Base-by-base conservation (phyloP, 148 eudicot genomes). In the Beta vulgaris region DNA sequence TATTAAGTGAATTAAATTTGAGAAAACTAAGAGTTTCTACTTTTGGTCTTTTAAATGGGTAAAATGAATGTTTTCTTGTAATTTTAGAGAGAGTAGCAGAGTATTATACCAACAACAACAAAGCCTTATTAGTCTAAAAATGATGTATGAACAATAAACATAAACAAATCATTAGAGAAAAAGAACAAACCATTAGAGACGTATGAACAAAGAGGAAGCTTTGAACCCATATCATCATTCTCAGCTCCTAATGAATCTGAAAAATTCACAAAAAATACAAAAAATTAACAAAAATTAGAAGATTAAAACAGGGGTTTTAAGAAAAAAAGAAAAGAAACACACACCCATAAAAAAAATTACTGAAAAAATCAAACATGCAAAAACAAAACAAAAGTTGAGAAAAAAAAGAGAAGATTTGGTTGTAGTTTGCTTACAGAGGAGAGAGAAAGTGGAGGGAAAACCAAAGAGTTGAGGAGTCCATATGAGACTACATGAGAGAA, bases 131-230 rank as follows among this genome's bases (percentile, higher is more conserved):
- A n/a, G n/a, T n/a, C n/a, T n/a, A n/a, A n/a, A n/a, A n/a, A n/a
- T n/a, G n/a, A n/a, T n/a, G n/a, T n/a, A n/a, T 43, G 10, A 11
- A 37, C 69, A 69, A 16, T 42, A 18, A 3, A 21, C 0, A 15
- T 42, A 5, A 31, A n/a, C 1, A 7, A 26, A n/a, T n/a, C n/a
- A 54, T 6, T 13, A 23, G 21, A 35, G 5, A 61, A 48, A n/a
- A 7, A 32, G 9, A 63, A 80, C 82, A 77, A 16, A 93, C 98
- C 98, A 76, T 87, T 86, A 70, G 90, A 72, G 61, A 93, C 86
- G 10, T 91, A 89, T 68, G 90, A 89, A 74, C 96, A 91, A 72
- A 79, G 78, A 68, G 86, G 77, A 63, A 69, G 76, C 75, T 85
- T 73, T 7, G 76, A 79, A 69, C 67, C 82, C 44, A 76, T 68